Evolutionary conservation across 331 rosid species (phyloP).

Genomic region (Rhamnella rubrinervis): DNA sequence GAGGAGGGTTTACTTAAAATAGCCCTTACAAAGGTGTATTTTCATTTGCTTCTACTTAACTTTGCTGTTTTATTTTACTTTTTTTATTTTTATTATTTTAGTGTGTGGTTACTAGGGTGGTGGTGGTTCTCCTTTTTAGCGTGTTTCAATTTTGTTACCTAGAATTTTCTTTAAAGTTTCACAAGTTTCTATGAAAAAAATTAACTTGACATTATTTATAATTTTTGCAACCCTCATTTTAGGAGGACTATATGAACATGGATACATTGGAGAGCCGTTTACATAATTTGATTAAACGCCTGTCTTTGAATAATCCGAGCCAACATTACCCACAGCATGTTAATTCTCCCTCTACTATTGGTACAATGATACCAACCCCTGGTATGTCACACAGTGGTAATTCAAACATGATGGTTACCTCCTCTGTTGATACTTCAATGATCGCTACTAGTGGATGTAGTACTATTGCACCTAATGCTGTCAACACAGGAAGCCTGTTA

Average conservation of each 20-base stretch:
- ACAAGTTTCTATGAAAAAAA: not conserved
- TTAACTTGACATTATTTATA: not conserved
- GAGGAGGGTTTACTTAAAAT: slow-evolving; percentile 72
- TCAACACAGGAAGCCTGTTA: slow-evolving; percentile 63
- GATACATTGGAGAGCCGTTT: slow-evolving; percentile 74
- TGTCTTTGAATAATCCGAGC: slow-evolving; percentile 43
- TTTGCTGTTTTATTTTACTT: slow-evolving; percentile 1
- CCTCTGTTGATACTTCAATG: slow-evolving; percentile 68
- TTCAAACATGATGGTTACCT: slow-evolving; percentile 62
- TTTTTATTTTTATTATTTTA: slow-evolving; percentile 14
- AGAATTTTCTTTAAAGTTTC: not conserved
- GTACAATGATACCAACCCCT: slow-evolving; percentile 97
- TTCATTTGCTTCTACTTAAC: not conserved
- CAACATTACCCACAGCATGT: slow-evolving; percentile 66
- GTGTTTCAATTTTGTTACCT: not conserved
- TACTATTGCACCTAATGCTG: slow-evolving; percentile 46
- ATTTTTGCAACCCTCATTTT: slow-evolving; percentile 12
- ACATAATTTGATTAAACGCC: slow-evolving; percentile 37
- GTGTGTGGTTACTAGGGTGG: not conserved
- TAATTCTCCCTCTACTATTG: slow-evolving; percentile 54
- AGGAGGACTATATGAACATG: slow-evolving; percentile 87
- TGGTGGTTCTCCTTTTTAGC: not conserved
- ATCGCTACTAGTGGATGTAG: slow-evolving; percentile 49
- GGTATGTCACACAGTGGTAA: slow-evolving; percentile 75
- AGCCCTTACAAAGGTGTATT: slow-evolving; percentile 60